Evolutionary conservation across 768 basidiomycete genomes (phyloP).

Genomic region (Termitomyces sp.): DNA sequence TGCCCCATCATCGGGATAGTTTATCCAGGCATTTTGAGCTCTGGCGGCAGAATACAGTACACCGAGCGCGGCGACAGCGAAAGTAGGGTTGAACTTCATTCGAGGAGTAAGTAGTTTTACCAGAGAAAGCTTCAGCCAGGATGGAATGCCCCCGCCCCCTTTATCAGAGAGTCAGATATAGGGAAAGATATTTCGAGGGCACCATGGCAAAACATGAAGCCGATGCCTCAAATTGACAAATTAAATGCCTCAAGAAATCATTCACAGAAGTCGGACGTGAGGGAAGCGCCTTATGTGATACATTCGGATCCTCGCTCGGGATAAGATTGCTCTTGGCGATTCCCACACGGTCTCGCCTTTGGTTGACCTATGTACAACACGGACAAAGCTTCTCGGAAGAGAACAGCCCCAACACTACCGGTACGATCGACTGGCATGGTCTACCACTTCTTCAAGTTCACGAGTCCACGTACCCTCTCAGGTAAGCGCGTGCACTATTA

Average conservation of each 20-base stretch:
- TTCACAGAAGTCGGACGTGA: too few relatives aligned
- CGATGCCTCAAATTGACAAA: too few relatives aligned
- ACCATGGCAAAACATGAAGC: too few relatives aligned
- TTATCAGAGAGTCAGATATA: background rate
- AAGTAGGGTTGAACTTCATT: background rate
- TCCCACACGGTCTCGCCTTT: background rate
- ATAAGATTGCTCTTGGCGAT: background rate
- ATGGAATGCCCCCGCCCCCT: background rate
- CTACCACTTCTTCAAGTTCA: too few relatives aligned
- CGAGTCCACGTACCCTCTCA: background rate
- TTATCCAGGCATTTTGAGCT: constrained; percentile 37
- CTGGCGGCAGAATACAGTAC: constrained; percentile 26
- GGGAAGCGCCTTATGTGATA: too few relatives aligned
- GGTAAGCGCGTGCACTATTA: background rate
- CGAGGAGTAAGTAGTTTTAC: background rate
- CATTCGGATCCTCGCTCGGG: too few relatives aligned
- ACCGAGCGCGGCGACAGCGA: background rate
- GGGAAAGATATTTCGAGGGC: background rate
- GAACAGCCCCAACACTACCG: background rate
- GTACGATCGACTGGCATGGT: background rate
- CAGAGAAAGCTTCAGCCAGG: background rate
- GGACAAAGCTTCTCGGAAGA: background rate
- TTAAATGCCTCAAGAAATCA: too few relatives aligned
- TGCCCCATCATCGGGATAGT: constrained; percentile 29
- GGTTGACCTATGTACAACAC: background rate